Evolutionary conservation across 352 stramenopile genomes (phyloP).

Genomic region (Phytophthora hybrid): DNA sequence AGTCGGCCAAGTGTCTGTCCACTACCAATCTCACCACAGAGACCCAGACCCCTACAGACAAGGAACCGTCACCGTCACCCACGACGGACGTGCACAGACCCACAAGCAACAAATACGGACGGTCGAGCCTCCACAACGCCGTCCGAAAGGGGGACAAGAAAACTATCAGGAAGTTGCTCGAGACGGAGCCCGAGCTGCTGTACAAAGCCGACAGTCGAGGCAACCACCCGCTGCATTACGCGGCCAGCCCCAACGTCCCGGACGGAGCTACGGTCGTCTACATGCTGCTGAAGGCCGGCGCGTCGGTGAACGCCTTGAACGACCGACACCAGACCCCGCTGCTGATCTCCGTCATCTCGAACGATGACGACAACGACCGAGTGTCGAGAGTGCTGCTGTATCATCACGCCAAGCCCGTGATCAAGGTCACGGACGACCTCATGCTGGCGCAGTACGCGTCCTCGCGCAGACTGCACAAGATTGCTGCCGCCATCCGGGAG

Average conservation of each 20-base stretch:
- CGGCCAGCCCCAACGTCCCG: constrained; percentile 45
- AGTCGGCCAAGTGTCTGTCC: constrained; percentile 34
- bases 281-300: constrained; percentile 57
- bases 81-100: background rate
- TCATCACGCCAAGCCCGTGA: constrained; percentile 53
- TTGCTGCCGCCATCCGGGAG: constrained; percentile 54
- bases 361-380: constrained; percentile 57
- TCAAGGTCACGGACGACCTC: constrained; percentile 58
- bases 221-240: constrained; percentile 73
- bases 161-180: constrained; percentile 40
- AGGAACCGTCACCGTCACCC: background rate
- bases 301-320: constrained; percentile 61
- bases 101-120: constrained; percentile 49
- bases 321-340: constrained; percentile 61
- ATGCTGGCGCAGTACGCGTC: constrained; percentile 57
- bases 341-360: constrained; percentile 65
- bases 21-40: constrained; percentile 13
- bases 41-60: constrained; percentile 6
- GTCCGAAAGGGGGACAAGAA: constrained; percentile 60
- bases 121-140: constrained; percentile 57
- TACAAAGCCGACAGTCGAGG: constrained; percentile 50
- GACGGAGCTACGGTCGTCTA: constrained; percentile 51
- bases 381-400: constrained; percentile 59
- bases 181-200: constrained; percentile 50
- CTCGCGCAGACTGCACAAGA: constrained; percentile 52